phyloP scores from a whole-genome alignment of 2,329 filamentous ascomycete genomes.

The Bipolaris bicolor region DNA sequence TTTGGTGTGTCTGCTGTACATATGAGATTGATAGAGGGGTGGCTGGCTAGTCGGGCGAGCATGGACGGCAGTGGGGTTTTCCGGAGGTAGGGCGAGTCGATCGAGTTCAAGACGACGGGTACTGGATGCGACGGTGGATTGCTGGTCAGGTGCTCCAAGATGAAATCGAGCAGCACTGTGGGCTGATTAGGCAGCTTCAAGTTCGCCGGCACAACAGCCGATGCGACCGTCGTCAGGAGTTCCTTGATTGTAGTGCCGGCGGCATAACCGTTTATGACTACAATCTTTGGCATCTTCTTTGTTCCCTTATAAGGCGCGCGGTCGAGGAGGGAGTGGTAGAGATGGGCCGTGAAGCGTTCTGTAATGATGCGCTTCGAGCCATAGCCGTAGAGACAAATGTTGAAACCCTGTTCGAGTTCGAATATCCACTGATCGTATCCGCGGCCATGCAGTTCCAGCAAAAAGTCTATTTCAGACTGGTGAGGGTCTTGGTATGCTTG shows the following conservation, averaged over 20 bases:
- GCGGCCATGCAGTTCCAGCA: slow-evolving; percentile 76
- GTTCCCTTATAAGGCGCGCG: slow-evolving; percentile 35
- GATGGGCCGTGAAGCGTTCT: slow-evolving; percentile 74
- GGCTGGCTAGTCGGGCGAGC: slow-evolving; percentile 76
- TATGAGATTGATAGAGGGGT: slow-evolving; percentile 73
- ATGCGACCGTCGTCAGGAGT: slow-evolving; percentile 71
- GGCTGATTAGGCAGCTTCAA: slow-evolving; percentile 69
- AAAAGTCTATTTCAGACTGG: slow-evolving; percentile 69
- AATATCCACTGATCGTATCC: slow-evolving; percentile 93
- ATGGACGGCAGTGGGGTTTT: slow-evolving; percentile 71
- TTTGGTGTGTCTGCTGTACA: slow-evolving; percentile 87
- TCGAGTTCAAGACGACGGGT: slow-evolving; percentile 80
- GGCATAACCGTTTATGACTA: slow-evolving; percentile 87
- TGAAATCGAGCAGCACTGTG: slow-evolving; percentile 68
- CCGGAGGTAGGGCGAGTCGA: slow-evolving; percentile 80
- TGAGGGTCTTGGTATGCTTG: slow-evolving; percentile 72
- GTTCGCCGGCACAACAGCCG: slow-evolving; percentile 61
- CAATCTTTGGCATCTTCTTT: slow-evolving; percentile 64
- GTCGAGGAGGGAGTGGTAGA: slow-evolving; percentile 58
- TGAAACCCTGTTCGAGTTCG: slow-evolving; percentile 85
- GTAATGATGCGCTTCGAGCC: slow-evolving; percentile 84
- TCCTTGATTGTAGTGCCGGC: slow-evolving; percentile 70
- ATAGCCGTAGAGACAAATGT: slow-evolving; percentile 84
- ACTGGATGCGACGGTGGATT: slow-evolving; percentile 53
- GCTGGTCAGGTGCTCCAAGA: slow-evolving; percentile 66